Evolutionary conservation across 306 rosid species (phyloP).

Genomic region (Vigna hirtella): DNA sequence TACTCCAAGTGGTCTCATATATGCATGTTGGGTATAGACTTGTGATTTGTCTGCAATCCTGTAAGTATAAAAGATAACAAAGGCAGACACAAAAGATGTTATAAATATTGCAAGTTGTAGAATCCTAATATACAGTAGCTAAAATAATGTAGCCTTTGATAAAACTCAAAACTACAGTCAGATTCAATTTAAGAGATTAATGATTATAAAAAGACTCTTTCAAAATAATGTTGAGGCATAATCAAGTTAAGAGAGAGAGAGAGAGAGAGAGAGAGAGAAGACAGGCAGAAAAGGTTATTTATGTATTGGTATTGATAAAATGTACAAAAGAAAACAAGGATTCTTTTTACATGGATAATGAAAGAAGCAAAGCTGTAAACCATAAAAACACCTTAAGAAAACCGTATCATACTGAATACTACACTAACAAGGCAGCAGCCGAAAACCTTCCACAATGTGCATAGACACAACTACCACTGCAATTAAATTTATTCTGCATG

Average conservation of each 20-base stretch:
- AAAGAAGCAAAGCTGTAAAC: too few species aligned
- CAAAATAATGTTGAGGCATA: not conserved
- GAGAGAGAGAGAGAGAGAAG: too few species aligned
- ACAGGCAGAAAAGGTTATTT: too few species aligned
- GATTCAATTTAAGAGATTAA: conserved; percentile 13
- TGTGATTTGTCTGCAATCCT: conserved; percentile 99
- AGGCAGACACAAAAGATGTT: conserved; percentile 30
- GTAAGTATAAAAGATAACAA: conserved; percentile 43
- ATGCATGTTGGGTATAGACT: conserved; percentile 98
- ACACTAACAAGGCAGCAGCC: not conserved
- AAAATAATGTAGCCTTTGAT: conserved; percentile 3
- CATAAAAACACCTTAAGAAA: too few species aligned
- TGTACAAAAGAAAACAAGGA: too few species aligned
- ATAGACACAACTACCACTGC: conserved; percentile 2
- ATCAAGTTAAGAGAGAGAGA: too few species aligned
- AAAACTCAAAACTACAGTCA: conserved; percentile 10
- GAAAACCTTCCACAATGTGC: conserved; percentile 1
- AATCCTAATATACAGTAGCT: conserved; percentile 5
- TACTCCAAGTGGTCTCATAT: conserved; percentile 99
- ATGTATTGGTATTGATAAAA: too few species aligned
- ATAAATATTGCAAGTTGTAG: conserved; percentile 10
- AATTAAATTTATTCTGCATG: not conserved
- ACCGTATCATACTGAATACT: too few species aligned
- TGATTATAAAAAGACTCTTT: not conserved
- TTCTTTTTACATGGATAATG: too few species aligned